Evolutionary conservation across 164 flowering plant species (phyloP).

Genomic region (Magnolia kwangsiensis): DNA sequence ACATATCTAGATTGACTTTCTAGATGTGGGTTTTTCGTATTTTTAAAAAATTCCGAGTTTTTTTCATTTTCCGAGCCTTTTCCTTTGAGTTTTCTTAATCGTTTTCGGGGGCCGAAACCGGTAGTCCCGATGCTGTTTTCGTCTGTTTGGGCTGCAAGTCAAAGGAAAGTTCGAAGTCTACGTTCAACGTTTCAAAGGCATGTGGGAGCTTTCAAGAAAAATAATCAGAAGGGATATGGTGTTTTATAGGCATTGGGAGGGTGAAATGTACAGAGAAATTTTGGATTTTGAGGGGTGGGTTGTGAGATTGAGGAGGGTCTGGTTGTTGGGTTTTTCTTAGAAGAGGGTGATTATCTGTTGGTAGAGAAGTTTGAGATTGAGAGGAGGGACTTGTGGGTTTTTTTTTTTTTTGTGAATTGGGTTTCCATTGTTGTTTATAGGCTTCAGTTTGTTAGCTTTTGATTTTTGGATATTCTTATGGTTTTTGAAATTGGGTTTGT

Average conservation of each 20-base stretch:
- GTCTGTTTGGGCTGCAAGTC: slow-evolving; percentile 16
- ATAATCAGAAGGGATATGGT: background rate
- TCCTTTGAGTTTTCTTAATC: background rate
- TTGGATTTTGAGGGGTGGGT: slow-evolving; percentile 9
- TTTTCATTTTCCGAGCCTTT: background rate
- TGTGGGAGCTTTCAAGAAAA: background rate
- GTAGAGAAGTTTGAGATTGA: background rate
- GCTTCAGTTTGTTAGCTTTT: background rate
- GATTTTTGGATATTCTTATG: background rate
- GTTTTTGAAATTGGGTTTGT: background rate
- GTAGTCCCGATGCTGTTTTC: slow-evolving; percentile 8
- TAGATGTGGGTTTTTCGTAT: background rate
- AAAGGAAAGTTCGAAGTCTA: slow-evolving; percentile 6
- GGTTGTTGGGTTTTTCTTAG: background rate
- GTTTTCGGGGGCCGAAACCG: background rate
- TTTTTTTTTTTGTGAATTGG: background rate
- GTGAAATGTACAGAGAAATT: background rate
- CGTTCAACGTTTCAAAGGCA: slow-evolving; percentile 1
- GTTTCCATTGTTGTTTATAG: background rate
- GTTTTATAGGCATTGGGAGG: slow-evolving; percentile 5
- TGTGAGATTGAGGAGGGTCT: background rate
- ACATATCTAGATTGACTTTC: slow-evolving; percentile 6
- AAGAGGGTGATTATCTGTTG: background rate
- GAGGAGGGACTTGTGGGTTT: background rate
- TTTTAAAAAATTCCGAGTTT: background rate